Percentiles rank a stretch among this genome's conserved stretches.
phyloP scores from a whole-genome alignment of 2,329 filamentous ascomycete genomes.

The Cytospora mali region DNA sequence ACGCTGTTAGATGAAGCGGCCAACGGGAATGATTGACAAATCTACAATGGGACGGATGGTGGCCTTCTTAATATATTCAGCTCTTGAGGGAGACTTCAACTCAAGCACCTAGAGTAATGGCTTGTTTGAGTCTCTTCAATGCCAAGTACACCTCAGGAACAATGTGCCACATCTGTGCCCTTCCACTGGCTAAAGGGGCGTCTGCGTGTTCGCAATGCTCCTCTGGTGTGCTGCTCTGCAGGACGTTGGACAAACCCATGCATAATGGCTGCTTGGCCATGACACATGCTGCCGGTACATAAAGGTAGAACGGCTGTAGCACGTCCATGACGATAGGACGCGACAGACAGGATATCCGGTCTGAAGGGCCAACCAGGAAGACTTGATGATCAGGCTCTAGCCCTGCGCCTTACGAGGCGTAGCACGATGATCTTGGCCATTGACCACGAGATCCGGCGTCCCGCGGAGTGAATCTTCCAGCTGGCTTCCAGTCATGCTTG shows the following conservation, averaged over 20 bases:
- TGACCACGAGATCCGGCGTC: constrained; percentile 13
- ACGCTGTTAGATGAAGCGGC: neutral
- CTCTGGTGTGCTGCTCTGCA: neutral
- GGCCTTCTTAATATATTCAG: neutral
- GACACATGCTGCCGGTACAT: neutral
- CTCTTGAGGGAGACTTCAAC: constrained; percentile 1
- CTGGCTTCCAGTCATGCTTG: neutral
- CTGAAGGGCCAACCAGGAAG: constrained; percentile 33
- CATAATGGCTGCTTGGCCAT: constrained; percentile 3
- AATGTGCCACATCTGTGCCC: neutral
- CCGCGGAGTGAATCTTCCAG: neutral
- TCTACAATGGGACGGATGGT: neutral
- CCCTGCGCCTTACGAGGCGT: constrained; percentile 15
- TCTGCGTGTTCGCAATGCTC: neutral
- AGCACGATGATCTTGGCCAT: constrained; percentile 7
- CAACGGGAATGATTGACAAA: neutral
- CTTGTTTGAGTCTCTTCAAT: constrained; percentile 13
- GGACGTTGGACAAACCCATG: neutral
- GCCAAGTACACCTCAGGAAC: neutral
- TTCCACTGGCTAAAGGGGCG: neutral
- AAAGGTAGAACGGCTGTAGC: constrained; percentile 28
- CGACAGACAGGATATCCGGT: constrained; percentile 33
- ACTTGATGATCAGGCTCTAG: constrained; percentile 12
- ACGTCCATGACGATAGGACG: constrained; percentile 34
- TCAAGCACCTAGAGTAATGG: constrained; percentile 1